phyloP scores from a whole-genome alignment of 192 early-diverging fungal genomes.

The Funneliformis geosporum region DNA sequence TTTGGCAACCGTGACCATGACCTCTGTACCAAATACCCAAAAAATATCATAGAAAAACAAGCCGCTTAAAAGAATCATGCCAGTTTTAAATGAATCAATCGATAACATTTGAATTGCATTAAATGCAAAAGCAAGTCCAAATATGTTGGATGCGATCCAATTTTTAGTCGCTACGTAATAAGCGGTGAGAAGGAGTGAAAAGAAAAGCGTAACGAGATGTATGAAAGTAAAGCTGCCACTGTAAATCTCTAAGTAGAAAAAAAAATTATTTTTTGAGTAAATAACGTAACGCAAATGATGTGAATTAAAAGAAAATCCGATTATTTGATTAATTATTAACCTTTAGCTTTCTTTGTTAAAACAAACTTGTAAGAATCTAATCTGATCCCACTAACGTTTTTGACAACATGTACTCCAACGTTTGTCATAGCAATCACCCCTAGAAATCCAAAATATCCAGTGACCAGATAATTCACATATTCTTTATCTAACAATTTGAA shows the following conservation, averaged over 20 bases:
- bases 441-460: constrained; percentile 81
- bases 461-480: constrained; percentile 80
- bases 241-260: constrained; percentile 49
- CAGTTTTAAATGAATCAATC: constrained; percentile 94
- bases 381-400: constrained; percentile 48
- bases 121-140: constrained; percentile 84
- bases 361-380: constrained; percentile 75
- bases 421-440: constrained; percentile 79
- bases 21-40: constrained; percentile 98
- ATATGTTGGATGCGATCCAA: constrained; percentile 90
- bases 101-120: constrained; percentile 85
- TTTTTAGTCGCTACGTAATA: constrained; percentile 84
- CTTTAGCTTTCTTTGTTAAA: constrained; percentile 66
- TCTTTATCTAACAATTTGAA: constrained; percentile 86
- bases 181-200: constrained; percentile 62
- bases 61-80: constrained; percentile 88
- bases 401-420: constrained; percentile 53
- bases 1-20: constrained; percentile 98
- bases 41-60: constrained; percentile 98
- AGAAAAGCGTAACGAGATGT: constrained; percentile 61
- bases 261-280: constrained; percentile 6
- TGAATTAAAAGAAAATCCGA: neutral
- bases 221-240: constrained; percentile 61
- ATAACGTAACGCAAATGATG: neutral
- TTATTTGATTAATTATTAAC: constrained; percentile 39